Conservation (phyloP, 495 filamentous ascomycete genomes). For the Copromyces sp. region DNA sequence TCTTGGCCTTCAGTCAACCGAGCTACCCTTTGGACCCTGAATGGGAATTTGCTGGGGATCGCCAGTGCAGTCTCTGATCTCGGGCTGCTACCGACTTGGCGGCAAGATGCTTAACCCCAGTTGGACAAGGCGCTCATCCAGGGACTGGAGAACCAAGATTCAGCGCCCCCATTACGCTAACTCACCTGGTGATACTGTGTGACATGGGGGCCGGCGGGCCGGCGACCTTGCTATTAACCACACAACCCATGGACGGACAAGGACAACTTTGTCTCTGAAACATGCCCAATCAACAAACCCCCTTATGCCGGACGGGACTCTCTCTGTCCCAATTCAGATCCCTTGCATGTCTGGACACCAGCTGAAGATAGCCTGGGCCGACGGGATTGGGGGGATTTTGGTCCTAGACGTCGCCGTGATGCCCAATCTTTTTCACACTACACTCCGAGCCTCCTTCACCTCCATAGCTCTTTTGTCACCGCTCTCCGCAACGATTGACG, state of each 20-base stretch:
- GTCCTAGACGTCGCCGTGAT: not conserved
- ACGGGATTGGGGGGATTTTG: not conserved
- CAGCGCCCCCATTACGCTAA: not conserved
- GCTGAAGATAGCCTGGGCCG: constrained; percentile 4
- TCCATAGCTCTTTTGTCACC: not conserved
- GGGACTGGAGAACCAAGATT: not conserved
- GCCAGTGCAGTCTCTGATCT: not conserved
- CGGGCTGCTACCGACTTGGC: not conserved
- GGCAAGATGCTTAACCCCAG: not conserved
- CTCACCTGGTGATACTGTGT: not conserved
- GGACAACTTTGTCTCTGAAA: not conserved
- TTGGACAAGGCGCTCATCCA: not conserved
- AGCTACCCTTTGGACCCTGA: not conserved
- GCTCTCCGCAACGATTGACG: not conserved
- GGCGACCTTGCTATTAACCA: not conserved
- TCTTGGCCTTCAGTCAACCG: not conserved
- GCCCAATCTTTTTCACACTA: not conserved
- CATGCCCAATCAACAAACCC: not conserved
- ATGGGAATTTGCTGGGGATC: not conserved
- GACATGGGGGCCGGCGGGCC: not conserved
- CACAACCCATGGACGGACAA: not conserved
- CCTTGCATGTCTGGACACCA: constrained; percentile 9
- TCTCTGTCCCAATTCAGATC: not conserved
- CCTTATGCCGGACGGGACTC: not conserved
- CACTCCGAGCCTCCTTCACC: not conserved